These are phyloP conservation scores for Sclerotiophoma versabilis DNA, from an alignment of 2,329 filamentous ascomycete species.

Conservation along the genomic window DNA sequence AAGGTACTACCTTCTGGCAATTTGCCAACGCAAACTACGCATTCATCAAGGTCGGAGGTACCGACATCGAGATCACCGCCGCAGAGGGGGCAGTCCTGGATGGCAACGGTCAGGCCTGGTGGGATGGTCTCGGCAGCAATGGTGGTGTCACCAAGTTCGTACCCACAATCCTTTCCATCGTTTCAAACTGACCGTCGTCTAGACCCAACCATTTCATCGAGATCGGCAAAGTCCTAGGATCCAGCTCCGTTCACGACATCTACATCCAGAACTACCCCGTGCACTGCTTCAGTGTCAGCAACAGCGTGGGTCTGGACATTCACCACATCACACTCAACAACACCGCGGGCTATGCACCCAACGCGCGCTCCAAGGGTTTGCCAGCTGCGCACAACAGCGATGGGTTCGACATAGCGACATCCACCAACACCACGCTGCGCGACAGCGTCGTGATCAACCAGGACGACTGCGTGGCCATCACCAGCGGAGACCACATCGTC, in stretches of 20 bases:
- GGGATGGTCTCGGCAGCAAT: constrained; percentile 56
- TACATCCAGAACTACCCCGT: constrained; percentile 64
- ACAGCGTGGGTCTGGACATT: constrained; percentile 55
- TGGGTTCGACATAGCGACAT: constrained; percentile 52
- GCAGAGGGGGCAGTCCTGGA: constrained; percentile 64
- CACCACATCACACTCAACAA: constrained; percentile 64
- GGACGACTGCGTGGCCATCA: constrained; percentile 67
- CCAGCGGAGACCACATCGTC: constrained; percentile 56
- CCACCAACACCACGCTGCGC: constrained; percentile 64
- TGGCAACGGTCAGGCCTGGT: constrained; percentile 53
- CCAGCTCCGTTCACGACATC: constrained; percentile 60
- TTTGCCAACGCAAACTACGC: constrained; percentile 52
- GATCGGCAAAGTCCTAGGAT: constrained; percentile 61
- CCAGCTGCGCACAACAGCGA: constrained; percentile 15
- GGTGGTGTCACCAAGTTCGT: constrained; percentile 53
- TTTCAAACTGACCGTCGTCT: constrained; percentile 5
- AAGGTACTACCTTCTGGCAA: constrained; percentile 63
- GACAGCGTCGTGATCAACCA: constrained; percentile 63
- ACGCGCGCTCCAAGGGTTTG: constrained; percentile 17
- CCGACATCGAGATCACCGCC: constrained; percentile 65
- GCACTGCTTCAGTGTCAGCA: constrained; percentile 57
- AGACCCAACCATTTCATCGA: constrained; percentile 17
- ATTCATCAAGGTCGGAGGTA: constrained; percentile 67
- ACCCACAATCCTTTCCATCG: background rate
- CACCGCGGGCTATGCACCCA: constrained; percentile 58